Base-by-base conservation (phyloP, 2,329 filamentous ascomycete genomes). In the Pleomassaria siparia region DNA sequence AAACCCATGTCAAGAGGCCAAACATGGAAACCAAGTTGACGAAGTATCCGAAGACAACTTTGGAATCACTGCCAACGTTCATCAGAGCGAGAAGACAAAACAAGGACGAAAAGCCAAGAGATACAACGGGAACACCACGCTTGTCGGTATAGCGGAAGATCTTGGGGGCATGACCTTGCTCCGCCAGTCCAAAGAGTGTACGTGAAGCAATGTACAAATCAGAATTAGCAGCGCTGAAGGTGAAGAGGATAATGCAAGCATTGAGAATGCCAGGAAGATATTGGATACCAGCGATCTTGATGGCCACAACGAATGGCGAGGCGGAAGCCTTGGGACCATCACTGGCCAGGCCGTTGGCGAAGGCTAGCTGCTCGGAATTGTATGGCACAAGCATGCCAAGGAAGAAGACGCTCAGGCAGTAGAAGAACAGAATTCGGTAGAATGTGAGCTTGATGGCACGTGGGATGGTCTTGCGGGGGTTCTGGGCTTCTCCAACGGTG, bases 361-460 rank as follows among this genome's bases (percentile, higher is more conserved):
- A 84, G 18, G 74, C 70, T 4, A 90, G 82, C 0, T 81, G 69
- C 0, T 54, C 0, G 30, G 80, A 81, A 76, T 91, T 73, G 76
- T 87, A 91, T 1, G 87, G 86, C 3, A 92, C 85, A 43, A 87
- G 78, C 79, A 89, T 88, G 62, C 88, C 88, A 45, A 92, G 76
- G 43, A 91, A 78, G 43, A 92, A 79, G 28, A 91, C 86, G 18
- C 81, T 85, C 49, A 89, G 70, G 60, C 84, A 79, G 76, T 92
- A 92, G 77, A 92, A 92, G 74, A 91, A 76, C 56, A 89, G 72
- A 67, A 92, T 91, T 48, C 88, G 88, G 75, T 82, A 91, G 72
- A 91, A 91, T 56, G 87, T 91, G 41, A 90, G 78, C 67, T 84
- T 87, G 76, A 91, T 91, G 44, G 87, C 88, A 50, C 84, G 82